Evolutionary conservation across 208 protist species (phyloP), one percentile per base, ranked within the genome.

Genomic region (Vickermania ingenoplastis): DNA sequence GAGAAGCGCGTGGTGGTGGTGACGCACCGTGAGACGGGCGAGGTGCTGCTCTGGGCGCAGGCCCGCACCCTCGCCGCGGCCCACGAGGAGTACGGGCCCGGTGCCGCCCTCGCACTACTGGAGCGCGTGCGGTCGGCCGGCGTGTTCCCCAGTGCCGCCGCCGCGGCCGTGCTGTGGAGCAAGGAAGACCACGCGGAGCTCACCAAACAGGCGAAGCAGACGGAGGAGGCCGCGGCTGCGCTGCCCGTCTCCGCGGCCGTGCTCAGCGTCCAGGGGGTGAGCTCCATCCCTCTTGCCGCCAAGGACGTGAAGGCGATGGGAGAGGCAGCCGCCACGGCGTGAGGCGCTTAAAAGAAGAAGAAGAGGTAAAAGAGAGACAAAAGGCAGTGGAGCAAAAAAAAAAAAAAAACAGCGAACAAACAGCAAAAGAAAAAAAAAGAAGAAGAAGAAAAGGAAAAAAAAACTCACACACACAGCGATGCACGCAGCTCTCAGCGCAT

Each of bases 141-240:
- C 7, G 5, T 26, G 11, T 17, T 54, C 23, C 50, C 21, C 50
- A 7, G 13, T 7, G 23, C 7, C 7, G 24, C 7, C n/a, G 50
- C 53, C 0, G 56, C 60, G 26, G 76, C 77, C 23, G 64, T 91
- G 24, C 4, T 91, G 48, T 84, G 80, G 79, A 60, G 70, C 1
- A 91, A 91, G 65, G 83, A 91, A 14, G 73, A 85, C 21, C 21
- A 67, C 22, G 61, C 60, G 3, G 80, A 84, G 17, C 62, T 91
- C 27, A 63, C 31, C 41, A 66, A 69, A 36, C 62, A 61, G 58
- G 59, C 68, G 5, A 85, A 81, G 65, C 31, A 53, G 4, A 29
- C 71, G 23, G 67, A 56, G 41, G 22, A 53, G 28, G 66, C 71
- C 50, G 61, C 59, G 11, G 59, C 49, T 3, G 69, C 85, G 48